phyloP scores from a whole-genome alignment of 1,139 yeast genomes.

The Cylindricascospora bacillispora region DNA sequence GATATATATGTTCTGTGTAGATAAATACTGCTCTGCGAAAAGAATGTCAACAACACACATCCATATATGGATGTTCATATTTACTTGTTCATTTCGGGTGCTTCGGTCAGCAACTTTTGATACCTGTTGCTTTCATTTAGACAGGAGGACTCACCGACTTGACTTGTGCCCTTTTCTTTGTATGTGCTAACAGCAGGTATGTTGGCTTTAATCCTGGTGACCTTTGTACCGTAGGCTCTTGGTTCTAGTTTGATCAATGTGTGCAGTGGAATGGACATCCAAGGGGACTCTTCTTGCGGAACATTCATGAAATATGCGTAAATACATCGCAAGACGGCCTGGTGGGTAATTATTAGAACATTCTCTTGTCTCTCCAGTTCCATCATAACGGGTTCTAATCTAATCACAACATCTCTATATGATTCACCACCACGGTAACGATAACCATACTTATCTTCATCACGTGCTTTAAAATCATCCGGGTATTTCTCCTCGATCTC shows the following conservation, averaged over 20 bases:
- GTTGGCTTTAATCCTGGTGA: constrained; percentile 82
- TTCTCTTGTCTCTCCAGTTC: constrained; percentile 95
- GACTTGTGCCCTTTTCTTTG: constrained; percentile 84
- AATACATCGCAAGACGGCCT: constrained; percentile 90
- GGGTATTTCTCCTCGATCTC: constrained; percentile 78
- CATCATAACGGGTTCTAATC: constrained; percentile 95
- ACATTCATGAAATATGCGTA: constrained; percentile 98
- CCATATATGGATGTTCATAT: no score
- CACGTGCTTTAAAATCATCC: constrained; percentile 90
- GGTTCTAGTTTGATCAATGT: constrained; percentile 90
- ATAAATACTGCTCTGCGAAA: no score
- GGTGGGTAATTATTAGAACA: constrained; percentile 90
- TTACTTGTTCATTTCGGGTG: constrained; percentile 16
- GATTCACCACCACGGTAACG: constrained; percentile 96
- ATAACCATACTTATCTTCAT: constrained; percentile 89
- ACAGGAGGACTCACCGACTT: constrained; percentile 44
- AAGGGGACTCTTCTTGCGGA: constrained; percentile 93
- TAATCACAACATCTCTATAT: constrained; percentile 84
- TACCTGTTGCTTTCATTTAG: constrained; percentile 14
- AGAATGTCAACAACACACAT: no score
- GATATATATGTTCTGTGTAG: no score
- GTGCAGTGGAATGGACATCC: constrained; percentile 98
- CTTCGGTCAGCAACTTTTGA: constrained; percentile 26
- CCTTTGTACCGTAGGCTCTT: constrained; percentile 80
- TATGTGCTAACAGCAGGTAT: constrained; percentile 97